Evolutionary conservation across 1,139 yeast species (phyloP).

Genomic region (Hyphopichia buzzinii): DNA sequence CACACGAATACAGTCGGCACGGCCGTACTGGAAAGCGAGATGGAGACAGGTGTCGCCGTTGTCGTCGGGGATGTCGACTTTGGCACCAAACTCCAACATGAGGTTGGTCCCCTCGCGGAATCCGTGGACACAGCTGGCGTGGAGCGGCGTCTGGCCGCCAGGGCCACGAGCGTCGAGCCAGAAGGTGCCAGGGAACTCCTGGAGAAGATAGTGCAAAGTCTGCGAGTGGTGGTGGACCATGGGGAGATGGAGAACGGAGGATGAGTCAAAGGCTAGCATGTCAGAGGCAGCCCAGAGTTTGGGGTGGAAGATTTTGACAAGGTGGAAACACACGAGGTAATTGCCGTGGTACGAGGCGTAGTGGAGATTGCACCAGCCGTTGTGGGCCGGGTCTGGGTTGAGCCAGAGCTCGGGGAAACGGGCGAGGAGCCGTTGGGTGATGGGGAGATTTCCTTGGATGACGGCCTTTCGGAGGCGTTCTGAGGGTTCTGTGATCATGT

Average conservation of each 20-base stretch:
- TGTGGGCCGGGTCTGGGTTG: constrained; percentile 60
- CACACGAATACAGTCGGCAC: constrained; percentile 59
- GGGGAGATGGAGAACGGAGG: constrained; percentile 78
- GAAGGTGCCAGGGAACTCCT: constrained; percentile 68
- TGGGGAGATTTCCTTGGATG: constrained; percentile 64
- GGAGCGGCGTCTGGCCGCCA: constrained; percentile 65
- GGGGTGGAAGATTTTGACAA: constrained; percentile 27
- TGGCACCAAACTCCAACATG: constrained; percentile 79
- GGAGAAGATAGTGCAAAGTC: constrained; percentile 76
- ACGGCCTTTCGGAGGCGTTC: constrained; percentile 74
- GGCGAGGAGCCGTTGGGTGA: constrained; percentile 66
- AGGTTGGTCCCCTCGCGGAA: constrained; percentile 69
- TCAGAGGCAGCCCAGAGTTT: constrained; percentile 21
- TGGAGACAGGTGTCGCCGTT: constrained; percentile 79
- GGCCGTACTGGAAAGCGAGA: constrained; percentile 76
- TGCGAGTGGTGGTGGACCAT: constrained; percentile 66
- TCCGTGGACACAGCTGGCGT: constrained; percentile 67
- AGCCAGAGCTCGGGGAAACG: constrained; percentile 77
- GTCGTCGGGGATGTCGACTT: constrained; percentile 56
- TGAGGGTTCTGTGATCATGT: constrained; percentile 59
- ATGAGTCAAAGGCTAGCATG: constrained; percentile 57
- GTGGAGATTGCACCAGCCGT: constrained; percentile 90
- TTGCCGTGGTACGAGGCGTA: constrained; percentile 83
- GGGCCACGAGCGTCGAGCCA: constrained; percentile 58
- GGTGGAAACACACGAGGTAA: constrained; percentile 69